Base-by-base conservation (phyloP, 768 basidiomycete species). In the Cystofilobasidium bisporidii region DNA sequence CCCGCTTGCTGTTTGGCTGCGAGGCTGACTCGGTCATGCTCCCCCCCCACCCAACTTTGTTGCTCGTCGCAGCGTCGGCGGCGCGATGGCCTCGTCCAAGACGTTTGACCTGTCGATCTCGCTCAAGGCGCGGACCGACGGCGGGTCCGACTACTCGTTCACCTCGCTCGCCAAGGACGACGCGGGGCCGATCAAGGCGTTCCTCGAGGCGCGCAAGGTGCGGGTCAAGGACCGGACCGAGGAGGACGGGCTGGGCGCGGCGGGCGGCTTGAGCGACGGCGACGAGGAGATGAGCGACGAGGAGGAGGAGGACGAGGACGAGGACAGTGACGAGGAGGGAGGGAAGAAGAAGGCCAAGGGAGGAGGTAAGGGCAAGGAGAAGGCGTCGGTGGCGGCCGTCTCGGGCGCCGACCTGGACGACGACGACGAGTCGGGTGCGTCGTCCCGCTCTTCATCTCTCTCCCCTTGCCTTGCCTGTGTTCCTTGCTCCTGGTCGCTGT, bases 81-180 rank as follows among this genome's bases (percentile, higher is more conserved):
- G 87, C 0, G 87, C 86, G 57, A 84, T 93, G 78, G 84, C 87
- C 26, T 87, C 89, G 1, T 89, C 89, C 1, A 88, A 89, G 36
- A 96, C 94, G 0, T 96, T 98, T 76, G 94, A 98, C 77, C 80
- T 98, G 75, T 86, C 88, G 73, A 87, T 98, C 71, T 69, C 68
- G 45, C 56, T 69, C 47, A 64, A 55, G 41, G 45, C 45, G 22
- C 63, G 68, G 3, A 53, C 57, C 8, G 68, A 69, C 45, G 61
- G 80, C 45, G 90, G 88, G 0, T 84, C 88, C 0, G 91, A 94
- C 73, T 84, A 88, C 76, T 87, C 84, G 24, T 99, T 99, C 78
- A 88, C 88, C 1, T 88, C 90, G 2, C 87, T 99, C 78, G 89
- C 89, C 78, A 97, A 94, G 78, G 94, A 97, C 75, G 96, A 99